Evolutionary conservation across 2,329 filamentous ascomycete species (phyloP), one percentile per base, ranked within the genome.

Genomic region (Sporothrix mexicana): DNA sequence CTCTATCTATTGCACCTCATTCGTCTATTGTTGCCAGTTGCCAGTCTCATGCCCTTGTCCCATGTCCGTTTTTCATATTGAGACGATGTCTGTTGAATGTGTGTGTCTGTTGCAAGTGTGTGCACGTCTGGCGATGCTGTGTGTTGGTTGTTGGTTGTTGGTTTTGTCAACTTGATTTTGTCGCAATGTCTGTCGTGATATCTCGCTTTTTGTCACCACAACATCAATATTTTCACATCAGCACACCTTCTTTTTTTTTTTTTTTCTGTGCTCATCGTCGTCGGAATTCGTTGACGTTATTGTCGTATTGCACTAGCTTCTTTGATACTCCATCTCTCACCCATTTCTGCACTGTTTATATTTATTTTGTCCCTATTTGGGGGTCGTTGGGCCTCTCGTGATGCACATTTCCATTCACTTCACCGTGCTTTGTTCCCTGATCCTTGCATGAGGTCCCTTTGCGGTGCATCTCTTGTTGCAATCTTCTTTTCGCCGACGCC

Each of bases 11-110:
- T 20, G 47, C 47, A 30, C 20, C 47, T 53, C 23, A 53, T 69
- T 69, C 67, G 69, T 10, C 41, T 59, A 23, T 8, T 45, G 62
- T n/a, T 67, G 62, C 20, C 59, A 64, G 59, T 36, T 25, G 36
- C 59, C 59, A 23, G 45, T n/a, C 6, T 23, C 20, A 20, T 53
- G 51, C 53, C 20, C 53, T 15, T 45, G 3, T 15, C 59, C 59
- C 59, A 45, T 45, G 59, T 41, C 36, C 23, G 17, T 13, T 36
- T 36, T 36, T 7, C 4, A 36, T 36, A 36, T 36, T 36, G 30
- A 6, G 30, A 36, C 5, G 30, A 45, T 45, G 59, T 41, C 36
- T 12, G 15, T 13, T 15, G 59, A 20, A n/a, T 45, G 59, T 20
- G 10, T 57, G 6, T 45, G n/a, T 23, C 36, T 45, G 59, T 45